Evolutionary conservation across 2,329 filamentous ascomycete genomes (phyloP), one percentile per base, ranked within the genome.

Genomic region (Sarocladium oryzae): DNA sequence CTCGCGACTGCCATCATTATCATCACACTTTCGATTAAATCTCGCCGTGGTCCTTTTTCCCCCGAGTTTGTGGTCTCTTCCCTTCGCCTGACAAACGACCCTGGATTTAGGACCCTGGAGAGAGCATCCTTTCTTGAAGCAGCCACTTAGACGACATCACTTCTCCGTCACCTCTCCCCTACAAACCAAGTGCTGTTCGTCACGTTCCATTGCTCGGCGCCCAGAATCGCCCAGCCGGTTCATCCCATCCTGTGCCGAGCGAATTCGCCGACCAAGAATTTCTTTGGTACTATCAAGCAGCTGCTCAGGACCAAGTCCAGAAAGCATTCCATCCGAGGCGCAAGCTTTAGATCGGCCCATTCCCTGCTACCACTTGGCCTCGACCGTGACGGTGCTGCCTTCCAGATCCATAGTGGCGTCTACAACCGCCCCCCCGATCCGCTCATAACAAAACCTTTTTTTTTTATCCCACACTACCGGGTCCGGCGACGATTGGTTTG

Each of bases 341-440:
- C n/a, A 40, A 40, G 13, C 36, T 40, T 7, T 21, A 20, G 3
- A 21, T 21, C 36, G n/a, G 18, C 36, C 36, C 36, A 40, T 21
- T 21, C n/a, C 36, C 18, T 40, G 18, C n/a, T 43, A 15, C 28
- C 28, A 4, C 8, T 18, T 26, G 15, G 20, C 23, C 26, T 18
- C 40, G 20, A 9, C 40, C 7, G 6, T 6, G 11, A 3, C 4
- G 21, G n/a, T 24, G 9, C n/a, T 20, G 40, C 40, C 40, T 16
- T 43, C 21, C 43, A 26, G 43, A 30, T 48, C 43, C 43, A 48
- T 48, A 32, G 43, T 48, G 43, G 26, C 43, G 43, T 48, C 40
- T n/a, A 24, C 21, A 45, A 8, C 24, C 40, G 40, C n/a, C n/a
- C 24, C 24, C 40, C 15, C 24, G 10, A 16, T 16, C 40, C 10